Conservation (phyloP, 1,139 yeast species). For the Lodderomyces parapsilosis region DNA sequence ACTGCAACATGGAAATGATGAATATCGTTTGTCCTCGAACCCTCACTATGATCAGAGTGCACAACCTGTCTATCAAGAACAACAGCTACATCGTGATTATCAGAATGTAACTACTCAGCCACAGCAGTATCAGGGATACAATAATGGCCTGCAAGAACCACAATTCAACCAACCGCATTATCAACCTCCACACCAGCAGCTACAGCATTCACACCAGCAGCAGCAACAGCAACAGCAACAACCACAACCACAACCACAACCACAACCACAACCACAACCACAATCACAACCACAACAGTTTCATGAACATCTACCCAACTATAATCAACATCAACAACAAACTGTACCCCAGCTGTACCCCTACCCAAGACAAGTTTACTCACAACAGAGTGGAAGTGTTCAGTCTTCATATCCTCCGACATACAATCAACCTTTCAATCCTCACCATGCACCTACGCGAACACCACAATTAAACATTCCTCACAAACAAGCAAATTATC, state of each 20-base stretch:
- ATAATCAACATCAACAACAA: constrained; percentile 2
- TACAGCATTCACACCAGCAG: too few relatives aligned
- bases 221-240: background rate
- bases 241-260: too few relatives aligned
- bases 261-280: too few relatives aligned
- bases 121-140: background rate
- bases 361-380: background rate
- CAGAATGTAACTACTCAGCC: constrained; percentile 1
- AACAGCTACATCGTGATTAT: background rate
- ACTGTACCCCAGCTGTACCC: background rate
- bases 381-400: background rate
- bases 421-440: background rate
- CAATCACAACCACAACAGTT: background rate
- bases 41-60: background rate
- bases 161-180: background rate
- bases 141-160: background rate
- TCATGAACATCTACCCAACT: background rate
- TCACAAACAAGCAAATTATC: background rate
- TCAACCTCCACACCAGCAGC: constrained; percentile 4
- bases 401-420: background rate
- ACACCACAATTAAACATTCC: background rate
- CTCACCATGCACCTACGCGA: background rate
- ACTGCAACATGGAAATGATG: background rate
- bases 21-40: background rate
- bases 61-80: background rate